Conservation (phyloP, 352 stramenopile genomes). For the Pythium dissotocum region DNA sequence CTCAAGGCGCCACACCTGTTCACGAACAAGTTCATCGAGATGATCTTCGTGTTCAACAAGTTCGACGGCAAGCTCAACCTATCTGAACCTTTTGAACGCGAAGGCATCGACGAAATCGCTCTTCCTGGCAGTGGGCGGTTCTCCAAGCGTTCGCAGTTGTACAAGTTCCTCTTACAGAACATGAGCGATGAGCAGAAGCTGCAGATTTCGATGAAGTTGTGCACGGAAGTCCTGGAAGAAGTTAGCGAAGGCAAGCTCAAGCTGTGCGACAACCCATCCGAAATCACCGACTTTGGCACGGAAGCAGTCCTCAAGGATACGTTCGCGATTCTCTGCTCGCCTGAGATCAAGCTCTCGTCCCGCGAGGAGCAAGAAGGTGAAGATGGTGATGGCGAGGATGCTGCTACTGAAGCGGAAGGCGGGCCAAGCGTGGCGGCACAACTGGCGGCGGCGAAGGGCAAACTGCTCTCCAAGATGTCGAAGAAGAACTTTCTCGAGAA, state of each 20-base stretch:
- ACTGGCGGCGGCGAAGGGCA: constrained; percentile 89
- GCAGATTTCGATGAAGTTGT: constrained; percentile 94
- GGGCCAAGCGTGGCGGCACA: constrained; percentile 53
- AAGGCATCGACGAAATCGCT: constrained; percentile 64
- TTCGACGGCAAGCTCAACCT: constrained; percentile 65
- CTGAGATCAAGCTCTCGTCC: constrained; percentile 84
- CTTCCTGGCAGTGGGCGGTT: constrained; percentile 59
- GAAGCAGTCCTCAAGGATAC: constrained; percentile 90
- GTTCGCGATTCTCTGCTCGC: constrained; percentile 84
- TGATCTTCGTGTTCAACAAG: constrained; percentile 96
- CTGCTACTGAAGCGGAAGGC: constrained; percentile 35
- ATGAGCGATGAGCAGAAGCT: constrained; percentile 97
- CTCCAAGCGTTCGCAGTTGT: constrained; percentile 86
- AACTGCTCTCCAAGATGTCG: constrained; percentile 94
- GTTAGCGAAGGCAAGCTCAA: constrained; percentile 80
- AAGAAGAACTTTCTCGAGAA: constrained; percentile 98
- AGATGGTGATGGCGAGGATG: constrained; percentile 53
- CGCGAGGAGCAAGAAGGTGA: constrained; percentile 59
- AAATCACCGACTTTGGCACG: constrained; percentile 81
- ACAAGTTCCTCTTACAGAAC: constrained; percentile 93
- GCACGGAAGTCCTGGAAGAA: constrained; percentile 92
- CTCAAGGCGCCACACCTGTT: constrained; percentile 94
- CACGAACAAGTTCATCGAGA: constrained; percentile 96
- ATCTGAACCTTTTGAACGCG: constrained; percentile 59
- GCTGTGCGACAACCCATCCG: constrained; percentile 68